Conservation (phyloP, 2,329 filamentous ascomycete genomes). For the Penicillium psychrosexuale region DNA sequence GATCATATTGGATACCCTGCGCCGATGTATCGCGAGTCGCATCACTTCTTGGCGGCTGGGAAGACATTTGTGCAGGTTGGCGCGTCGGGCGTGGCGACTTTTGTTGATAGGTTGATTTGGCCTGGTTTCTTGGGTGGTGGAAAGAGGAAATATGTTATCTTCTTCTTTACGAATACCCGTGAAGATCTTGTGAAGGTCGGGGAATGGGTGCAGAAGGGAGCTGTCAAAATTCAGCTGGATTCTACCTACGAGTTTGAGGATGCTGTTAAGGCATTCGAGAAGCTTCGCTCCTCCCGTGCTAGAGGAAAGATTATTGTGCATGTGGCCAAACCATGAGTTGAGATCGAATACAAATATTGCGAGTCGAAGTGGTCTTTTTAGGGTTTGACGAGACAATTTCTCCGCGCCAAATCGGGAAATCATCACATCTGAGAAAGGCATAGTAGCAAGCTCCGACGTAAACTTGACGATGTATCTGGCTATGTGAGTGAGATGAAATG, state of each 20-base stretch:
- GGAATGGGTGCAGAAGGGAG: slow-evolving; percentile 57
- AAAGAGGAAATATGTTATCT: slow-evolving; percentile 34
- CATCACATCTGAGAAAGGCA: neutral
- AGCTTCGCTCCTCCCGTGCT: slow-evolving; percentile 53
- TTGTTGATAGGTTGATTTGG: slow-evolving; percentile 39
- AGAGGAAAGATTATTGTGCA: slow-evolving; percentile 59
- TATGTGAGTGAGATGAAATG: neutral
- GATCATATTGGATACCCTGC: slow-evolving; percentile 52
- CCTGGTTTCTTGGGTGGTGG: slow-evolving; percentile 52
- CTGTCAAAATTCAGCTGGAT: slow-evolving; percentile 56
- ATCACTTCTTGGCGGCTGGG: slow-evolving; percentile 49
- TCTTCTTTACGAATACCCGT: slow-evolving; percentile 35
- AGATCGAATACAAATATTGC: neutral
- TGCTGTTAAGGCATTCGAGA: slow-evolving; percentile 55
- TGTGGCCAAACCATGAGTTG: slow-evolving; percentile 15
- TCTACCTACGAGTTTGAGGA: slow-evolving; percentile 55
- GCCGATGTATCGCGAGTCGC: slow-evolving; percentile 52
- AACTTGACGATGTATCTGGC: neutral
- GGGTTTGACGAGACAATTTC: neutral
- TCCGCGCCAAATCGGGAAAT: neutral
- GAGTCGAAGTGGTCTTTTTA: neutral
- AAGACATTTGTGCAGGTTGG: slow-evolving; percentile 55
- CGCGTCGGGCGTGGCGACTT: slow-evolving; percentile 30
- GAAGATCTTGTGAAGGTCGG: slow-evolving; percentile 52
- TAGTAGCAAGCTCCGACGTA: slow-evolving; percentile 1